Conservation (phyloP, 345 rosid genomes). For the Eucalyptus marginata region DNA sequence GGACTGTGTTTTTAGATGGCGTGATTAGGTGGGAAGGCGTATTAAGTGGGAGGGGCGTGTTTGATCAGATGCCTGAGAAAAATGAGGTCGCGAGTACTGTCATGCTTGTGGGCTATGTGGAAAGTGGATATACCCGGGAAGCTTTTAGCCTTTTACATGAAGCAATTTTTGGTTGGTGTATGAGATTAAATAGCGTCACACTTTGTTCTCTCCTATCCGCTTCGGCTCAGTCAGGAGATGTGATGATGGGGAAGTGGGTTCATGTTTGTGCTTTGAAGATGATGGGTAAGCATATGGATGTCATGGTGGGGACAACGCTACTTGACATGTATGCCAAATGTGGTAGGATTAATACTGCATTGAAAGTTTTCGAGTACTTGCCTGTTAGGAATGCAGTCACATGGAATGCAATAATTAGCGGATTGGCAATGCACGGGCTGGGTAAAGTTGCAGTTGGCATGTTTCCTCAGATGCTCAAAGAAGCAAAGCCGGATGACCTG, state of each 20-base stretch:
- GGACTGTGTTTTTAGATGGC: slow-evolving; percentile 63
- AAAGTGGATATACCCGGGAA: slow-evolving; percentile 36
- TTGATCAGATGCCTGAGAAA: slow-evolving; percentile 57
- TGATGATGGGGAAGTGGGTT: slow-evolving; percentile 54
- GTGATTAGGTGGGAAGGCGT: slow-evolving; percentile 56
- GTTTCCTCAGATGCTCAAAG: slow-evolving; percentile 47
- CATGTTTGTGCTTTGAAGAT: slow-evolving; percentile 56
- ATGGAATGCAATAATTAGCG: slow-evolving; percentile 68
- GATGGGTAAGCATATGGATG: slow-evolving; percentile 27
- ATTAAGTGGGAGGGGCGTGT: slow-evolving; percentile 37
- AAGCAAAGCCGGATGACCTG: slow-evolving; percentile 59
- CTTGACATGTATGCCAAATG: slow-evolving; percentile 87
- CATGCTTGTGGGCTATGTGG: slow-evolving; percentile 57
- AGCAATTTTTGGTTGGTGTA: slow-evolving; percentile 28
- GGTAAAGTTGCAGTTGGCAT: slow-evolving; percentile 37
- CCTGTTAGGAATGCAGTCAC: slow-evolving; percentile 56
- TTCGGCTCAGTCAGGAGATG: slow-evolving; percentile 61
- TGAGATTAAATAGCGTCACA: slow-evolving; percentile 32
- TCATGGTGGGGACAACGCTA: slow-evolving; percentile 69
- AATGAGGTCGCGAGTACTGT: slow-evolving; percentile 71
- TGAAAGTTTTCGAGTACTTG: slow-evolving; percentile 36
- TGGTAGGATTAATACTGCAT: slow-evolving; percentile 48
- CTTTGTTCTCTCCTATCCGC: slow-evolving; percentile 64
- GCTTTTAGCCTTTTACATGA: slow-evolving; percentile 30
- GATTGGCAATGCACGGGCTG: slow-evolving; percentile 69